Conservation (phyloP, 2,329 filamentous ascomycete species). For the Phialophora tarda region DNA sequence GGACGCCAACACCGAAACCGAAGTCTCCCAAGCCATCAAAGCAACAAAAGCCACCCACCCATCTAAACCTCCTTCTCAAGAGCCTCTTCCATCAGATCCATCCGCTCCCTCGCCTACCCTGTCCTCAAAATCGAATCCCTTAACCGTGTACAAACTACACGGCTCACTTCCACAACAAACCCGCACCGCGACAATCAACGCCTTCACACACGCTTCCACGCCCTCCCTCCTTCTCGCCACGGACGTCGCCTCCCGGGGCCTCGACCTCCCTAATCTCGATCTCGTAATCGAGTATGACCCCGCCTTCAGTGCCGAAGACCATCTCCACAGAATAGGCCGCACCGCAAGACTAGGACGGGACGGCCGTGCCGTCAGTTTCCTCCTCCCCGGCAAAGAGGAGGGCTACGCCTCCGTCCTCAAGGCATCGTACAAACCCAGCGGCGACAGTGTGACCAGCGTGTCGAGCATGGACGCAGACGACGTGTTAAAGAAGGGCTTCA, state of each 20-base stretch:
- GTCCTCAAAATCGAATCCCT: slow-evolving; percentile 75
- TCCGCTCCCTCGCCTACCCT: slow-evolving; percentile 73
- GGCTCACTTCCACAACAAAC: slow-evolving; percentile 87
- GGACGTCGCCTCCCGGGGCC: slow-evolving; percentile 91
- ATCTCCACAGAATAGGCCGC: slow-evolving; percentile 91
- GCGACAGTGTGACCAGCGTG: slow-evolving; percentile 63
- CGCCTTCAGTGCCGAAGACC: slow-evolving; percentile 89
- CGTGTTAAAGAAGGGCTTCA: slow-evolving; percentile 69
- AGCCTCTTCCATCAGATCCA: neutral
- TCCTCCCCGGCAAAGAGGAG: slow-evolving; percentile 89
- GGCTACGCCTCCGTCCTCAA: slow-evolving; percentile 82
- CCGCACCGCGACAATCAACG: slow-evolving; percentile 81
- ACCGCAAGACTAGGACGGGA: slow-evolving; percentile 91
- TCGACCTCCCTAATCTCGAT: slow-evolving; percentile 94
- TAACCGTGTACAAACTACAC: slow-evolving; percentile 86
- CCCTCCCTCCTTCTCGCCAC: slow-evolving; percentile 89
- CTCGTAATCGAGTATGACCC: slow-evolving; percentile 96
- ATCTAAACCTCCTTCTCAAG: neutral
- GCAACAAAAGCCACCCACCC: neutral
- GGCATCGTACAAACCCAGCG: slow-evolving; percentile 66
- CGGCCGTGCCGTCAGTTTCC: slow-evolving; percentile 85
- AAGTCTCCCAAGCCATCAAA: slow-evolving; percentile 30
- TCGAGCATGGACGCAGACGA: slow-evolving; percentile 68
- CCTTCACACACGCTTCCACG: slow-evolving; percentile 75
- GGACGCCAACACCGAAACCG: slow-evolving; percentile 18